A percentile compares a stretch with the other conserved stretches of the same genome.
phyloP scores from a whole-genome alignment of 2,329 filamentous ascomycete genomes.

The Clarireedia homoeocarpa region DNA sequence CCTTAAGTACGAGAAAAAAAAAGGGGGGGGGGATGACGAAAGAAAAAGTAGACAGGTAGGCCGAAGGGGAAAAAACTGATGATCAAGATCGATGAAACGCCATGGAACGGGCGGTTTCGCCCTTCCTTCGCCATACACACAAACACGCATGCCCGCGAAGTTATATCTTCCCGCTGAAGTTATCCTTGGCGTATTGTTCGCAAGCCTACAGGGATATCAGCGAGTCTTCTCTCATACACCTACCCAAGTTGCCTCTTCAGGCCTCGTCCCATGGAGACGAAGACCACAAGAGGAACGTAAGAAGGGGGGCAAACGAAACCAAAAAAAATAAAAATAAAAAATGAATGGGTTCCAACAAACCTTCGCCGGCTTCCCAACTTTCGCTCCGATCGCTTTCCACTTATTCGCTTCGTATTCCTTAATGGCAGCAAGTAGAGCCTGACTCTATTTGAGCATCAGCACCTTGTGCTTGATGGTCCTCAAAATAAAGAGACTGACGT shows the following conservation, averaged over 20 bases:
- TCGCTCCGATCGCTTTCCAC: constrained; percentile 95
- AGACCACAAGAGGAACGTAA: neutral
- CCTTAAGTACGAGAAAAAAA: neutral
- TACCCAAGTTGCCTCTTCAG: neutral
- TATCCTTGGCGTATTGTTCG: constrained; percentile 93
- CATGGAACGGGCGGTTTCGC: neutral
- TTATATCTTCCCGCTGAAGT: constrained; percentile 47
- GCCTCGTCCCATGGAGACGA: neutral
- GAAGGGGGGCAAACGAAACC: neutral
- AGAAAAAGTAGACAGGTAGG: neutral
- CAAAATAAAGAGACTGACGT: constrained; percentile 24
- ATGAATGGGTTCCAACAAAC: constrained; percentile 34
- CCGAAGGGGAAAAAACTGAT: neutral
- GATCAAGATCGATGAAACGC: neutral
- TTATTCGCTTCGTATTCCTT: constrained; percentile 99
- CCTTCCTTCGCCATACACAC: neutral
- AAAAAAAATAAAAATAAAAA: neutral
- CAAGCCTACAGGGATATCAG: constrained; percentile 49
- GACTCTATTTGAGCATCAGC: constrained; percentile 28
- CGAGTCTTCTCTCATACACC: neutral
- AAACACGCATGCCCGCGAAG: too few species aligned
- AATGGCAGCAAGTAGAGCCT: constrained; percentile 79
- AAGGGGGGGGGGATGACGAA: neutral
- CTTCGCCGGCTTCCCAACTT: constrained; percentile 97
- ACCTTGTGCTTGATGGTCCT: constrained; percentile 9